Percentiles rank a stretch among this genome's conserved stretches.
Conservation (phyloP, 2,329 filamentous ascomycete species). For the Neofusicoccum cordaticola region DNA sequence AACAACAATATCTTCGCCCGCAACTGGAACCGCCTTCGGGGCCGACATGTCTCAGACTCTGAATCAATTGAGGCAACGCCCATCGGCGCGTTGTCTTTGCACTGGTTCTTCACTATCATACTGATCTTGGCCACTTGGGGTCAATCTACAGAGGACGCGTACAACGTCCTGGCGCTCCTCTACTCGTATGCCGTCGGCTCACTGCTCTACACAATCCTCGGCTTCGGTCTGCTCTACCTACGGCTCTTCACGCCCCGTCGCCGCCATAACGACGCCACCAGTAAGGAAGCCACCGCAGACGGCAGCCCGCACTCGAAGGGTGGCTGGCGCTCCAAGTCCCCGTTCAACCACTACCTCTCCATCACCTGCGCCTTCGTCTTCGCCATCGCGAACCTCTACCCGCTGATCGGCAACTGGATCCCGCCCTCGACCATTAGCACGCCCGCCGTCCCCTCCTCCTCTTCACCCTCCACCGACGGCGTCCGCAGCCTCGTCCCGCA, state of each 20-base stretch:
- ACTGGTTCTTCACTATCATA: constrained; percentile 23
- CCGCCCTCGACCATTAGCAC: constrained; percentile 15
- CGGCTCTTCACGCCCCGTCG: constrained; percentile 10
- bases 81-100: constrained; percentile 22
- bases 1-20: constrained; percentile 18
- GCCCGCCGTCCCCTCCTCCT: not conserved
- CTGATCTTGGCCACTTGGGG: constrained; percentile 21
- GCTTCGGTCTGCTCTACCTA: constrained; percentile 20
- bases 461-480: not conserved
- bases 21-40: not conserved
- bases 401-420: constrained; percentile 21
- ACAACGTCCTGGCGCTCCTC: constrained; percentile 19
- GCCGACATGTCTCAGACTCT: not conserved
- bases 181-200: constrained; percentile 21
- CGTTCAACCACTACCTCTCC: constrained; percentile 19
- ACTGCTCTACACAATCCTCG: constrained; percentile 20
- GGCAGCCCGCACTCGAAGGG: not conserved
- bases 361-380: constrained; percentile 18
- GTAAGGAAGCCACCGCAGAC: not conserved
- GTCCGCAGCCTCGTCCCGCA: not conserved
- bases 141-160: constrained; percentile 19
- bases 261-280: not conserved
- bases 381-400: constrained; percentile 17
- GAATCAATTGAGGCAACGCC: constrained; percentile 21
- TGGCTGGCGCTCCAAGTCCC: constrained; percentile 19